Evolutionary conservation across 345 rosid genomes (phyloP).

Genomic region (Eucalyptus erythrocorys): DNA sequence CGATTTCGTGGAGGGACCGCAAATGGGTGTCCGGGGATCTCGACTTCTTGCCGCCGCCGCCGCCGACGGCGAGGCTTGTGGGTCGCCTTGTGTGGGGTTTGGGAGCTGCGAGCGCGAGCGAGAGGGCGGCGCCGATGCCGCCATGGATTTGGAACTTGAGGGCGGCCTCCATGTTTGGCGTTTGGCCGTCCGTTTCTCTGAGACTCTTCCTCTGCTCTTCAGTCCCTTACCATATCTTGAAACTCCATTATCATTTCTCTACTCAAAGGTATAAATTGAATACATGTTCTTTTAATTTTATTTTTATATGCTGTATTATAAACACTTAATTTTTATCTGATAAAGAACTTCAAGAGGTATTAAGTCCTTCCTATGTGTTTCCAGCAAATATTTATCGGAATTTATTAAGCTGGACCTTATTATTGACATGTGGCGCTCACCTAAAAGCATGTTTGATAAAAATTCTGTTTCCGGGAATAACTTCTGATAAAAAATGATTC

Average conservation of each 20-base stretch:
- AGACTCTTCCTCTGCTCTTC: neutral
- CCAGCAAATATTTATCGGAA: neutral
- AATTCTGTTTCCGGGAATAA: too few relatives aligned
- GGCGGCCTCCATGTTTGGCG: neutral
- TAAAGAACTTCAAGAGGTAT: too few relatives aligned
- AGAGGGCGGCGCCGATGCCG: neutral
- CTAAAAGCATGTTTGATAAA: too few relatives aligned
- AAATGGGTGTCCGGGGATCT: neutral
- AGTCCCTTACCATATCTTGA: neutral
- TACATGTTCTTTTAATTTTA: too few relatives aligned
- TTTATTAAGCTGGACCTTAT: rapidly evolving
- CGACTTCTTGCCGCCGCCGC: neutral
- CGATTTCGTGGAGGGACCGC: neutral
- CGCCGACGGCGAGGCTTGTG: neutral
- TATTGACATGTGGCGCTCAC: rapidly evolving
- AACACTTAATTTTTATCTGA: too few relatives aligned
- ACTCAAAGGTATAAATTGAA: too few relatives aligned
- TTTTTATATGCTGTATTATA: too few relatives aligned
- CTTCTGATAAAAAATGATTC: too few relatives aligned
- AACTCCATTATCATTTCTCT: too few relatives aligned
- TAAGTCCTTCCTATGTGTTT: neutral
- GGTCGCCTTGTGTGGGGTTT: neutral
- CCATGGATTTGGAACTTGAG: neutral
- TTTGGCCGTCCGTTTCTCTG: neutral
- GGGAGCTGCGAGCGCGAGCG: neutral